Conservation (phyloP, 1,284 basidiomycete species). For the Rhodotorula mucilaginosa region DNA sequence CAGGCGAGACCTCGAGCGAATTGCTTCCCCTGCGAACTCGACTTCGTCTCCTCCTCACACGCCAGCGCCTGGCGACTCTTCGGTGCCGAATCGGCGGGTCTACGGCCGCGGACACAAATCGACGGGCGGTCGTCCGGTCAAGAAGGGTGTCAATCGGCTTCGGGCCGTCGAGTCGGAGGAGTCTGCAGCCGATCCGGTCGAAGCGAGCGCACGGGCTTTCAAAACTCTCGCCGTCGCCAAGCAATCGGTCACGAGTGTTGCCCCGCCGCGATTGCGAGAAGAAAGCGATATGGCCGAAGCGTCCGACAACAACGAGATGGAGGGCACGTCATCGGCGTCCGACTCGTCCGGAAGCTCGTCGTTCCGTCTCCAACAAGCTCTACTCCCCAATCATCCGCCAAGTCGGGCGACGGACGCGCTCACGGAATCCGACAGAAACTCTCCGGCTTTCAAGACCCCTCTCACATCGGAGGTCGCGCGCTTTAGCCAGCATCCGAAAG, state of each 20-base stretch:
- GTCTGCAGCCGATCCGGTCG: neutral
- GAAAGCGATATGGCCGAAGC: neutral
- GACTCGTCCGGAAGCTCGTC: neutral
- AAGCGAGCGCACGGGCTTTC: neutral
- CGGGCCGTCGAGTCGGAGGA: neutral
- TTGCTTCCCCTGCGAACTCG: too few species aligned
- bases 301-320: neutral
- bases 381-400: too few species aligned
- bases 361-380: too few species aligned
- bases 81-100: neutral
- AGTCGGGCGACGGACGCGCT: too few species aligned
- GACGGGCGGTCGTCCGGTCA: neutral
- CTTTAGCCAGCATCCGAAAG: too few species aligned
- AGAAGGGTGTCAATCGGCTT: neutral
- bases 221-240: neutral
- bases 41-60: too few species aligned
- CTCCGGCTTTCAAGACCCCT: too few species aligned
- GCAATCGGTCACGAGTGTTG: neutral
- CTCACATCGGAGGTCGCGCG: too few species aligned
- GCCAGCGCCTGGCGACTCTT: neutral
- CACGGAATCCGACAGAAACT: too few species aligned
- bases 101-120: neutral
- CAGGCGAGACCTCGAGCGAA: too few species aligned
- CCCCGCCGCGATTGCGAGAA: too few species aligned
- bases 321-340: neutral